Conservation (phyloP, 768 basidiomycete genomes). For the Lactarius psammicola region DNA sequence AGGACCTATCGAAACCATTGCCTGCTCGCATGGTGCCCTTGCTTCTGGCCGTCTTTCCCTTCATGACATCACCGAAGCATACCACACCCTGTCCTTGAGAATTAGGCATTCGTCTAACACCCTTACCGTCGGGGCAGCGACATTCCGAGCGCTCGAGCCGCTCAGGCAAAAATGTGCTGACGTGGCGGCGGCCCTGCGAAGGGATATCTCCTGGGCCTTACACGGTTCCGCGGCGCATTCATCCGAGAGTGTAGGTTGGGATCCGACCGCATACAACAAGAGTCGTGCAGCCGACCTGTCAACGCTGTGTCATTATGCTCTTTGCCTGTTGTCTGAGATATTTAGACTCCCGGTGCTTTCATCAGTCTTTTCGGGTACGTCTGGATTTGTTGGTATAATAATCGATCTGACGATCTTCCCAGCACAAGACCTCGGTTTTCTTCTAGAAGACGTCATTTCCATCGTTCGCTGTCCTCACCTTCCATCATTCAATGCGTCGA, state of each 20-base stretch:
- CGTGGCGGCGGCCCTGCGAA: conserved; percentile 14
- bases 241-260: background rate
- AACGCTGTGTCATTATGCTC: conserved; percentile 18
- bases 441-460: conserved; percentile 15
- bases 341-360: conserved; percentile 18
- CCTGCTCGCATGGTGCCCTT: conserved; percentile 10
- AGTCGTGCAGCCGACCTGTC: conserved; percentile 4
- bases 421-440: conserved; percentile 19
- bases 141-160: conserved; percentile 12
- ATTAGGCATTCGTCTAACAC: conserved; percentile 5
- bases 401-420: background rate
- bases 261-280: background rate
- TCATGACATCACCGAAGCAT: conserved; percentile 23
- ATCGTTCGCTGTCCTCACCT: conserved; percentile 3
- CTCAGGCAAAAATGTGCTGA: conserved; percentile 9
- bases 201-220: conserved; percentile 13
- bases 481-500: conserved; percentile 8
- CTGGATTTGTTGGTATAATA: background rate
- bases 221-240: background rate
- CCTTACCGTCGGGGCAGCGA: background rate
- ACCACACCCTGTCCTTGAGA: conserved; percentile 18
- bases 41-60: conserved; percentile 11
- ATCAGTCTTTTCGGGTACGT: conserved; percentile 19
- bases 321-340: conserved; percentile 23
- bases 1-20: conserved; percentile 23